Conservation (phyloP, 2,329 filamentous ascomycete species). For the Clonostachys sp. region DNA sequence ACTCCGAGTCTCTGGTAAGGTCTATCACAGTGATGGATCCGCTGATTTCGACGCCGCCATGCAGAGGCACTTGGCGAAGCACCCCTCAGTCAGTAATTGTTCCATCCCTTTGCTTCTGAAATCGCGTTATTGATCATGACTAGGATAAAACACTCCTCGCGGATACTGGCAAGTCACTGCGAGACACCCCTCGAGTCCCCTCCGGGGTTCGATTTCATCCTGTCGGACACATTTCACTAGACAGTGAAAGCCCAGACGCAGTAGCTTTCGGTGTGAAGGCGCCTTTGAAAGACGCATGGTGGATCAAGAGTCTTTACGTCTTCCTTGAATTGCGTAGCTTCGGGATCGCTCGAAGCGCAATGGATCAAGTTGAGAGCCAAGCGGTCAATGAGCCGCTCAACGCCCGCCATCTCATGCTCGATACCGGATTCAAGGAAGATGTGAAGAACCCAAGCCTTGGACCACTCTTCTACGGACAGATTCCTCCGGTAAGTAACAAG, state of each 20-base stretch:
- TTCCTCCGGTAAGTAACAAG: not conserved
- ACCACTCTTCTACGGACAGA: not conserved
- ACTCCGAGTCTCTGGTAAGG: too few relatives aligned
- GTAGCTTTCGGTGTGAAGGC: not conserved
- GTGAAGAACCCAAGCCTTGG: slow-evolving; percentile 1
- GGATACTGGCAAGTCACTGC: too few relatives aligned
- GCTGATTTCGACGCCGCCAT: too few relatives aligned
- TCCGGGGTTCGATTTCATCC: slow-evolving; percentile 12
- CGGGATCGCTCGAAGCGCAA: slow-evolving; percentile 3
- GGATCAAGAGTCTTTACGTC: slow-evolving; percentile 6
- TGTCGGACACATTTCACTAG: slow-evolving; percentile 22
- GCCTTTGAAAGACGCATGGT: not conserved
- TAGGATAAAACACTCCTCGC: too few relatives aligned
- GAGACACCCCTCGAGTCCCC: not conserved
- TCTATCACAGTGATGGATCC: too few relatives aligned
- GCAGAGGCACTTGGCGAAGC: too few relatives aligned
- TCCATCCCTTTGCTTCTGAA: too few relatives aligned
- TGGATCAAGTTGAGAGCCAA: slow-evolving; percentile 2
- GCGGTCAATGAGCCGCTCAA: slow-evolving; percentile 2
- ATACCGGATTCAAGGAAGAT: slow-evolving; percentile 2
- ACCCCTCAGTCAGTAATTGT: too few relatives aligned
- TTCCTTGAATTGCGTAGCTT: slow-evolving; percentile 1
- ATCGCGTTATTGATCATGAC: too few relatives aligned
- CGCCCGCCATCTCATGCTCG: slow-evolving; percentile 3
- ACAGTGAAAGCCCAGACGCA: slow-evolving; percentile 6